These are phyloP conservation scores for Saccharomycopsis schoenii DNA, from an alignment of 805 yeast genomes.

Conservation along the genomic window DNA sequence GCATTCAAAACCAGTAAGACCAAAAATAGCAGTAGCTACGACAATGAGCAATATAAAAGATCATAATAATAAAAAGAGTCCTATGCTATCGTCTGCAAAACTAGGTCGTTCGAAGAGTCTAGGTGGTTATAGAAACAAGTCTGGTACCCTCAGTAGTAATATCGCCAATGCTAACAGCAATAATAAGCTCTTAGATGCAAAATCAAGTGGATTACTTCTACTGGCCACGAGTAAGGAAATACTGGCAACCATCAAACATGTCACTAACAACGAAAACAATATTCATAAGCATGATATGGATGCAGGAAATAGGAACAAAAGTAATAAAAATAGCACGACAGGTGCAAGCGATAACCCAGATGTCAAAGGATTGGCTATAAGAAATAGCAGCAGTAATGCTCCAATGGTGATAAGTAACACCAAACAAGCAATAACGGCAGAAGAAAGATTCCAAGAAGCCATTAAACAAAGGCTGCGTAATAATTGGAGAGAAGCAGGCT, in stretches of 20 bases:
- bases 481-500: constrained; percentile 56
- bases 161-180: background rate
- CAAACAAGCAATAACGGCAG: constrained; percentile 40
- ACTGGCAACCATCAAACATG: background rate
- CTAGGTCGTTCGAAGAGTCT: background rate
- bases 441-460: constrained; percentile 31
- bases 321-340: background rate
- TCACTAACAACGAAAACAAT: background rate
- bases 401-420: constrained; percentile 26
- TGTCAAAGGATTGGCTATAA: background rate
- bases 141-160: background rate
- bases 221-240: constrained; percentile 1
- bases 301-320: background rate
- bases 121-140: background rate
- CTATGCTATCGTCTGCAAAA: background rate
- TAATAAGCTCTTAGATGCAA: background rate
- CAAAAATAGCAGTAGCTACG: background rate
- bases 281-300: background rate
- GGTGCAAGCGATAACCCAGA: background rate
- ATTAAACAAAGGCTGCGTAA: background rate
- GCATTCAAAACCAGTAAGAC: background rate
- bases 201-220: background rate
- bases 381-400: background rate
- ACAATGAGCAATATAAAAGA: background rate
- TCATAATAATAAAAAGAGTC: background rate